A percentile compares a stretch with the other conserved stretches of the same genome.
These are phyloP conservation scores for Globisporangium lucens DNA, from an alignment of 352 stramenopile species.

Conservation along the genomic window DNA sequence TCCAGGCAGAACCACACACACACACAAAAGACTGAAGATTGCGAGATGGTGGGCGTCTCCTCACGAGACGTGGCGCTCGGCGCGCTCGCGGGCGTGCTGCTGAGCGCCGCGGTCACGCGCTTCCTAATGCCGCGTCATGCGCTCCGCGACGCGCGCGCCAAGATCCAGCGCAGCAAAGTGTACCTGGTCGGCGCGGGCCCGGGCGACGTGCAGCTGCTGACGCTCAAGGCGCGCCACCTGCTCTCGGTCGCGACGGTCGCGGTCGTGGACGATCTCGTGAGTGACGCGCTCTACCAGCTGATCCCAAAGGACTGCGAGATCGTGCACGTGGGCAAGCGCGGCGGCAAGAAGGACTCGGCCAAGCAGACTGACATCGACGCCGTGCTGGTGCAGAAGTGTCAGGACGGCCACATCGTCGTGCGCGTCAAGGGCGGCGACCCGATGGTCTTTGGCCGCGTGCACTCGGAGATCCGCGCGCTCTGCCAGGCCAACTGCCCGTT, in stretches of 20 bases:
- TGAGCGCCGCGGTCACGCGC: slow-evolving; percentile 31
- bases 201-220: slow-evolving; percentile 55
- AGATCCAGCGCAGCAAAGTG: slow-evolving; percentile 36
- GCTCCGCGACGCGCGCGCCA: slow-evolving; percentile 25
- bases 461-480: slow-evolving; percentile 66
- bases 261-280: slow-evolving; percentile 67
- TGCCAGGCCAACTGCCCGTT: slow-evolving; percentile 44
- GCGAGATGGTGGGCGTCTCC: slow-evolving; percentile 15
- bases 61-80: slow-evolving; percentile 43
- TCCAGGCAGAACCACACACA: neutral
- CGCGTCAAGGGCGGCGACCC: slow-evolving; percentile 69
- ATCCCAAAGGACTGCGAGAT: slow-evolving; percentile 55
- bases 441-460: slow-evolving; percentile 71
- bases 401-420: slow-evolving; percentile 50
- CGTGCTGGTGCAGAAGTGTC: slow-evolving; percentile 52
- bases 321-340: slow-evolving; percentile 66
- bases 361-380: slow-evolving; percentile 68
- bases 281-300: slow-evolving; percentile 49
- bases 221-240: slow-evolving; percentile 43
- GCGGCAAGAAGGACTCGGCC: slow-evolving; percentile 61
- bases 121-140: slow-evolving; percentile 29
- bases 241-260: slow-evolving; percentile 49
- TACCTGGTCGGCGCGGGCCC: slow-evolving; percentile 64
- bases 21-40: neutral
- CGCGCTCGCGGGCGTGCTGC: slow-evolving; percentile 37